These are phyloP conservation scores for Colletotrichum limetticola DNA, from an alignment of 2,329 filamentous ascomycete species.

Conservation along the genomic window DNA sequence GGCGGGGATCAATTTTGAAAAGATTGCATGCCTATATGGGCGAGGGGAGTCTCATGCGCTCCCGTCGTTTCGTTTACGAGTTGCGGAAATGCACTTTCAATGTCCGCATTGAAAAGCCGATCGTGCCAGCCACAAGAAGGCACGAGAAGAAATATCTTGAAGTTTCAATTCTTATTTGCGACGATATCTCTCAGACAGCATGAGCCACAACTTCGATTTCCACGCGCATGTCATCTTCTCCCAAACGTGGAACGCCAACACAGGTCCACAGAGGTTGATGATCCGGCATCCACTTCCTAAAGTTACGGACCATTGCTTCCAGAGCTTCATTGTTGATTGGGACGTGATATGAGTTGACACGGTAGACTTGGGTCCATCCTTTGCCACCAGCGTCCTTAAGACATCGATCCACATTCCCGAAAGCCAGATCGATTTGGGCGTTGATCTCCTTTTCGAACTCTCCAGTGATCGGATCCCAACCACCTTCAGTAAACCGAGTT, in stretches of 20 bases:
- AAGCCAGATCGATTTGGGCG: constrained; percentile 62
- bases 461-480: constrained; percentile 44
- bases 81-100: no score
- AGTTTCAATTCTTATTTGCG: no score
- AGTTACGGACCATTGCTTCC: constrained; percentile 55
- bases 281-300: constrained; percentile 61
- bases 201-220: constrained; percentile 68
- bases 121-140: no score
- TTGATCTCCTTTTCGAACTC: constrained; percentile 49
- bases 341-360: constrained; percentile 57
- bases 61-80: no score
- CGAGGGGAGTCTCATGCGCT: no score
- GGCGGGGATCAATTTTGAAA: no score
- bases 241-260: constrained; percentile 61
- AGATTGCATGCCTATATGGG: no score
- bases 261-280: constrained; percentile 65
- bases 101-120: no score
- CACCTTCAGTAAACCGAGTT: constrained; percentile 38
- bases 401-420: constrained; percentile 64
- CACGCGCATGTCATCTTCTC: constrained; percentile 61
- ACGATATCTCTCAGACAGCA: constrained; percentile 37
- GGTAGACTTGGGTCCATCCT: constrained; percentile 66
- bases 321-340: constrained; percentile 52
- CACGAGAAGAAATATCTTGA: no score
- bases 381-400: constrained; percentile 64